Evolutionary conservation across 2,329 filamentous ascomycete species (phyloP).

Genomic region (Gaeumannomyces tritici): DNA sequence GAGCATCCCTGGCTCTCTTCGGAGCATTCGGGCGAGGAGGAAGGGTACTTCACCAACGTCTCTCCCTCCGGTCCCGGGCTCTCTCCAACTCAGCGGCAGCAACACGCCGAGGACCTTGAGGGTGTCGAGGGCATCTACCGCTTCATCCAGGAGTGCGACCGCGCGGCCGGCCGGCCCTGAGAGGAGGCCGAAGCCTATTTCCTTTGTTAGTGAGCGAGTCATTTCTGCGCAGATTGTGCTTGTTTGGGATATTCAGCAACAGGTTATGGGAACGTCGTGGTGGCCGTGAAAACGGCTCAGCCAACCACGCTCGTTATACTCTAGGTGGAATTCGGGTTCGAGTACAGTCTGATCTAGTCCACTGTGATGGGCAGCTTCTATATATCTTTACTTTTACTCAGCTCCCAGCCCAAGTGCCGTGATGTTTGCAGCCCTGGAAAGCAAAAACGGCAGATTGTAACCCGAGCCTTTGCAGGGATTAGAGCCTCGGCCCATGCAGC

Average conservation of each 20-base stretch:
- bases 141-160: conserved; percentile 49
- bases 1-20: conserved; percentile 38
- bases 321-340: neutral
- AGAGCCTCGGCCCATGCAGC: neutral
- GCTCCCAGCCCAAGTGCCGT: neutral
- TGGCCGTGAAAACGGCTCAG: too few relatives aligned
- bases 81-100: conserved; percentile 13
- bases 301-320: neutral
- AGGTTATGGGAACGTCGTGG: neutral
- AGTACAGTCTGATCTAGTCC: neutral
- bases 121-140: conserved; percentile 48
- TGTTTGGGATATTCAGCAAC: neutral
- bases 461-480: neutral
- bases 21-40: conserved; percentile 24
- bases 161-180: conserved; percentile 12
- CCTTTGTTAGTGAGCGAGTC: conserved; percentile 1
- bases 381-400: neutral
- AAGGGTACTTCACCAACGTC: conserved; percentile 33
- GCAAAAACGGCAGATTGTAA: neutral
- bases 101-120: conserved; percentile 39
- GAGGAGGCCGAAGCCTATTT: neutral
- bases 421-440: neutral
- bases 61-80: neutral
- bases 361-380: neutral
- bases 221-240: neutral